Evolutionary conservation across 1,284 basidiomycete species (phyloP).

Genomic region (Boletellus dicymbophilus): DNA sequence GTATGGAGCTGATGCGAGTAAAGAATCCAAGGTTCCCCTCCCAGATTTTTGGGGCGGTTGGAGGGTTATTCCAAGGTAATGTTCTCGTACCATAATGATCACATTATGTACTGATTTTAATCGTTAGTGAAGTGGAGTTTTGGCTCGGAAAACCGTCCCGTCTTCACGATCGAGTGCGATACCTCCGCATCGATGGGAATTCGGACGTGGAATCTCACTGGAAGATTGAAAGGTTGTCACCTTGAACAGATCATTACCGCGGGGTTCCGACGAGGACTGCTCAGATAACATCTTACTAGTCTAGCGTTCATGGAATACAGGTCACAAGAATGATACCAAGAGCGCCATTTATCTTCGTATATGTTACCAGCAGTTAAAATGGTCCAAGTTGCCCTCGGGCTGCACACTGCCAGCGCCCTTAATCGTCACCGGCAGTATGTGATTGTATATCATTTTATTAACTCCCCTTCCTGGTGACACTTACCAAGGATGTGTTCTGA

Average conservation of each 20-base stretch:
- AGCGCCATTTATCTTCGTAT: background rate
- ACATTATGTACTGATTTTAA: slow-evolving; percentile 4
- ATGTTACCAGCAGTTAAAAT: too few species aligned
- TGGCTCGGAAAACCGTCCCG: slow-evolving; percentile 92
- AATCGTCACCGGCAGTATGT: too few species aligned
- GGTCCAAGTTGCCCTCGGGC: too few species aligned
- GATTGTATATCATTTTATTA: too few species aligned
- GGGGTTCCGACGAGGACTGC: background rate
- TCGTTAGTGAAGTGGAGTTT: slow-evolving; percentile 82
- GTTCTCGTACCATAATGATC: background rate
- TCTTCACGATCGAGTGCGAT: slow-evolving; percentile 87
- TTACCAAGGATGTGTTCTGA: too few species aligned
- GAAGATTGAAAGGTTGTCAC: slow-evolving; percentile 32
- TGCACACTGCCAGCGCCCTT: too few species aligned
- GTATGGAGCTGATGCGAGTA: slow-evolving; percentile 52
- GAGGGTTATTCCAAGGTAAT: slow-evolving; percentile 86
- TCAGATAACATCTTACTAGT: background rate
- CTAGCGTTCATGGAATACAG: background rate
- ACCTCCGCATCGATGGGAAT: slow-evolving; percentile 60
- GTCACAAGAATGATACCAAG: slow-evolving; percentile 19
- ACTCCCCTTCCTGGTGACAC: too few species aligned
- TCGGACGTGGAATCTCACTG: slow-evolving; percentile 40
- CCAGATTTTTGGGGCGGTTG: slow-evolving; percentile 98
- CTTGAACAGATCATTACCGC: slow-evolving; percentile 14
- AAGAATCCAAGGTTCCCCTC: slow-evolving; percentile 62